Evolutionary conservation across 352 stramenopile species (phyloP).

Genomic region (Phytopythium kandeliae): DNA sequence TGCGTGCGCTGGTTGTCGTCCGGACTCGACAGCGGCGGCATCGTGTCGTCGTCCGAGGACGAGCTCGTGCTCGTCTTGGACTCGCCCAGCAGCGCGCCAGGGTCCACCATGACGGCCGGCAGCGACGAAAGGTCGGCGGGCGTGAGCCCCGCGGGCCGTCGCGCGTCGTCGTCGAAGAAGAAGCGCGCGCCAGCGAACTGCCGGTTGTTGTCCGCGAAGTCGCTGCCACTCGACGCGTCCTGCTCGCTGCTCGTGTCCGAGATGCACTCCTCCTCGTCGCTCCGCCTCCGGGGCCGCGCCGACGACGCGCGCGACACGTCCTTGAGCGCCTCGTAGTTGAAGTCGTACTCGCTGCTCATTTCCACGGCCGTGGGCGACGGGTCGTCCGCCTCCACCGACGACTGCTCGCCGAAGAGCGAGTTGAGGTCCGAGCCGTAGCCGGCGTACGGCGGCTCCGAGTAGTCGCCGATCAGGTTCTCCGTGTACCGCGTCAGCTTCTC

Average conservation of each 20-base stretch:
- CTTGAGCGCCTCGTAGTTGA: constrained; percentile 37
- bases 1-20: constrained; percentile 25
- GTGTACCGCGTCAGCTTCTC: constrained; percentile 71
- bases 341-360: constrained; percentile 33
- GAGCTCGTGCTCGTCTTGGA: constrained; percentile 8
- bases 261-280: constrained; percentile 50
- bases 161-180: constrained; percentile 5
- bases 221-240: constrained; percentile 14
- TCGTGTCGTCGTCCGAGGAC: constrained; percentile 7
- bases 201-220: constrained; percentile 22
- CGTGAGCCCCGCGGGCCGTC: constrained; percentile 16
- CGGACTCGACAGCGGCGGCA: constrained; percentile 1
- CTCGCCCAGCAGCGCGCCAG: constrained; percentile 4
- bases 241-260: constrained; percentile 49
- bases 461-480: constrained; percentile 54
- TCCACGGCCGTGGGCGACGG: constrained; percentile 33
- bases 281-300: constrained; percentile 20
- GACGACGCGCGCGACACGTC: constrained; percentile 5
- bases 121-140: constrained; percentile 19
- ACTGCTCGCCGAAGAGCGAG: constrained; percentile 41
- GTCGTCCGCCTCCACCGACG: constrained; percentile 22
- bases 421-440: constrained; percentile 47
- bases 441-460: constrained; percentile 38
- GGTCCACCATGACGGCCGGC: constrained; percentile 6
- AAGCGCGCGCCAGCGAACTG: constrained; percentile 12